Evolutionary conservation across 495 filamentous ascomycete species (phyloP).

Genomic region (Trichodelitschia bisporula): DNA sequence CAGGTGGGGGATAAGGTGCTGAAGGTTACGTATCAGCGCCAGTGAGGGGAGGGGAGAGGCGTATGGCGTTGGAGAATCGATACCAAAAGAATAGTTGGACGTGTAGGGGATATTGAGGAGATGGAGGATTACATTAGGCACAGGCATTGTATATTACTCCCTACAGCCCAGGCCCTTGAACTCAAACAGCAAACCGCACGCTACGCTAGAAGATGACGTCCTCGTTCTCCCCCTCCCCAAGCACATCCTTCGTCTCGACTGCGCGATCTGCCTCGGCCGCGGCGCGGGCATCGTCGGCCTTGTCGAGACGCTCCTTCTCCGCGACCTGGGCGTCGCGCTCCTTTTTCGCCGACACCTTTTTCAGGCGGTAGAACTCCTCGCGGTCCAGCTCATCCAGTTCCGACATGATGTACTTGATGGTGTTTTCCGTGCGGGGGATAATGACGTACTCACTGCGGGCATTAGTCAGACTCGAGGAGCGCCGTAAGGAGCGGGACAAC

Average conservation of each 20-base stretch:
- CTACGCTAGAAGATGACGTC: conserved; percentile 71
- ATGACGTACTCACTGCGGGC: conserved; percentile 64
- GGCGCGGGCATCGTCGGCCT: conserved; percentile 15
- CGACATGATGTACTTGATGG: conserved; percentile 98
- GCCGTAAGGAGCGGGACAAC: conserved; percentile 10
- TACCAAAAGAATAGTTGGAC: not conserved
- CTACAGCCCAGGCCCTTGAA: too few species aligned
- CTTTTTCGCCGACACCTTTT: conserved; percentile 96
- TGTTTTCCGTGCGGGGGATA: conserved; percentile 93
- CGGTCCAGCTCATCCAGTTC: conserved; percentile 94
- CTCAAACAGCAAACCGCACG: too few species aligned
- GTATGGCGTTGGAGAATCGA: not conserved
- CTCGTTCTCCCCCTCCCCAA: conserved; percentile 70
- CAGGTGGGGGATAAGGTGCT: conserved; percentile 44
- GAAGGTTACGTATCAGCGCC: conserved; percentile 59
- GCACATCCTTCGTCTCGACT: conserved; percentile 35
- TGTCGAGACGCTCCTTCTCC: conserved; percentile 25
- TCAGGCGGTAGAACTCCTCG: conserved; percentile 94
- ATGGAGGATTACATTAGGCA: not conserved
- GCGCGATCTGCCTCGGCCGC: conserved; percentile 18
- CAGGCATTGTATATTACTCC: too few species aligned
- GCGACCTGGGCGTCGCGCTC: conserved; percentile 53
- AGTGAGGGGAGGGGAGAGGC: conserved; percentile 14
- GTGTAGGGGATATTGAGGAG: not conserved
- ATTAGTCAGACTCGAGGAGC: conserved; percentile 1